Base-by-base conservation (phyloP, 73 alveolate genomes). In the Effrenium voratum region DNA sequence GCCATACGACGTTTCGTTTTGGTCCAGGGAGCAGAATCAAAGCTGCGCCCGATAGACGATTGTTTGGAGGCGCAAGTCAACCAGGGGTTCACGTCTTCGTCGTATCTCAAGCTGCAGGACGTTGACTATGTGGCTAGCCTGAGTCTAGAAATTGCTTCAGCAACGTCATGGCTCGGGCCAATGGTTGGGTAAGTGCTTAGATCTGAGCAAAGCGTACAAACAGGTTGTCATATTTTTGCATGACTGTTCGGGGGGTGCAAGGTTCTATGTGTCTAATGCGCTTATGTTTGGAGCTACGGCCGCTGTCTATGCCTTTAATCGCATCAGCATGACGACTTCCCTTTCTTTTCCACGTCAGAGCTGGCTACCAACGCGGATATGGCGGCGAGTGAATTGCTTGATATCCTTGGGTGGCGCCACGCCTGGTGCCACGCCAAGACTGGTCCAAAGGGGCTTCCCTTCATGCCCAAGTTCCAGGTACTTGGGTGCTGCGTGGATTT, bases 241-340 rank as follows among this genome's bases (percentile, higher is more conserved):
- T 72, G 41, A 34, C 22, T 24, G 50, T 8, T 34, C 83, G 5
- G 77, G 77, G 77, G 36, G 36, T 63, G 40, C 77, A 30, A 24
- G 5, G 5, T 30, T 15, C 26, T 76, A 22, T 38, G 40, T 41
- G 15, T 57, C 60, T 4, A 76, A 76, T 36, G 38, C 86, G 36
- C 59, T 80, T 28, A 47, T 80, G n/a, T 80, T 80, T n/a, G 91
- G 91, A 46, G 66, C 91, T 22, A 80, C 91, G 3, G 59, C 91
- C 0, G 91, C 91, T 1, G 91, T 80, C 6, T 80, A 19, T 46
- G 16, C 68, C 44, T 80, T 80, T 45, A 80, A 80, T 70, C 91
- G 91, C 22, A 43, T 80, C 1, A 47, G 68, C 91, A n/a, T n/a
- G n/a, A n/a, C n/a, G n/a, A n/a, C n/a, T n/a, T n/a, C n/a, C n/a